Conservation (phyloP, 2,329 filamentous ascomycete species). For the Pyricularia pennisetigena region DNA sequence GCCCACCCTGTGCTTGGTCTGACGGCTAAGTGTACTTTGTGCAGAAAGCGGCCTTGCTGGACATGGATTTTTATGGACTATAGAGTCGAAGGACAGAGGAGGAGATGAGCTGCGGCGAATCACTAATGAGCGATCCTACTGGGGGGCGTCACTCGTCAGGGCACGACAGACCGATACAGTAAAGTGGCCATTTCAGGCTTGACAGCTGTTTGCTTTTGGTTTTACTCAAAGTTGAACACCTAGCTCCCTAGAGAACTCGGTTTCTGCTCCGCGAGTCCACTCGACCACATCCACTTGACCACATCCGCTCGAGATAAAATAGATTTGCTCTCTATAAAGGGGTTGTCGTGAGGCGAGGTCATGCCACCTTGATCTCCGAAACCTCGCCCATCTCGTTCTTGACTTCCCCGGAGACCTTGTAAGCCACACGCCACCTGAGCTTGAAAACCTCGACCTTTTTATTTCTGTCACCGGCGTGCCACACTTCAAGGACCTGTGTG, state of each 20-base stretch:
- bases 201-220: not conserved
- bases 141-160: not conserved
- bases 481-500: constrained; percentile 69
- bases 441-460: constrained; percentile 72
- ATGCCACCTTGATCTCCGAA: constrained; percentile 66
- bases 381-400: constrained; percentile 82
- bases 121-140: not conserved
- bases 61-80: not conserved
- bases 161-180: not conserved
- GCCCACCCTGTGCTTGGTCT: no score
- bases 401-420: constrained; percentile 50
- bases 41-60: not conserved
- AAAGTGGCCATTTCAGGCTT: not conserved
- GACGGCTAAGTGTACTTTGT: no score
- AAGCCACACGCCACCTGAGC: constrained; percentile 81
- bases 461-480: constrained; percentile 57
- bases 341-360: not conserved
- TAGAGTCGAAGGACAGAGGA: not conserved
- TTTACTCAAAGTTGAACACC: not conserved
- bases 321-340: not conserved
- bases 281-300: not conserved
- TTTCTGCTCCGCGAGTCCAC: not conserved
- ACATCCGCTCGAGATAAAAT: not conserved
- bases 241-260: not conserved
- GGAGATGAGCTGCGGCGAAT: not conserved